Evolutionary conservation across 2,329 filamentous ascomycete genomes (phyloP).

Genomic region (Xylariaceae sp.): DNA sequence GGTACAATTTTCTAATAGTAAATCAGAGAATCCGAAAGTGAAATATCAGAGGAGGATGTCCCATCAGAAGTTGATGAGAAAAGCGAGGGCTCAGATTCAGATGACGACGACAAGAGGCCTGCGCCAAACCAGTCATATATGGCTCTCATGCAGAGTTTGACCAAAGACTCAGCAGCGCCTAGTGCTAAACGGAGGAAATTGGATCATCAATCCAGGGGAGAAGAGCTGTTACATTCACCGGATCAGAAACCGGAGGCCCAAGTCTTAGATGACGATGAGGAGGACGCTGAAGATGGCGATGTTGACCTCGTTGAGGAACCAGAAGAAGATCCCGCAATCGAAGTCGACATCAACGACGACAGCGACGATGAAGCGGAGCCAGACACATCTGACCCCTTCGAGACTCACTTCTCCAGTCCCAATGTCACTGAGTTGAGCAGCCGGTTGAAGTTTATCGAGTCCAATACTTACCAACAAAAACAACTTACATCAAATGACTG

Average conservation of each 20-base stretch:
- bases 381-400: conserved; percentile 64
- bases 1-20: conserved; percentile 11
- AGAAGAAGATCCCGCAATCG: conserved; percentile 42
- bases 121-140: conserved; percentile 48
- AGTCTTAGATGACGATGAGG: conserved; percentile 18
- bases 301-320: conserved; percentile 45
- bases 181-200: conserved; percentile 57
- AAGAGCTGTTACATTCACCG: too few relatives aligned
- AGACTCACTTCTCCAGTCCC: conserved; percentile 70
- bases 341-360: conserved; percentile 34
- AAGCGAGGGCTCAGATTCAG: conserved; percentile 45
- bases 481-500: conserved; percentile 45
- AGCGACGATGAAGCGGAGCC: conserved; percentile 51
- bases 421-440: conserved; percentile 57
- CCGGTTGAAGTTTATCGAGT: conserved; percentile 48
- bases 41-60: conserved; percentile 35
- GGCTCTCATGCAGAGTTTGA: conserved; percentile 55
- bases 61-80: conserved; percentile 41
- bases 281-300: conserved; percentile 33
- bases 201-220: conserved; percentile 33
- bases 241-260: conserved; percentile 5
- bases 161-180: conserved; percentile 40
- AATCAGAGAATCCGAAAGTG: conserved; percentile 30
- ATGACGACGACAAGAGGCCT: conserved; percentile 34
- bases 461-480: conserved; percentile 48